Base-by-base conservation (phyloP, 1,284 basidiomycete genomes). In the Cutaneotrichosporon sp. region DNA sequence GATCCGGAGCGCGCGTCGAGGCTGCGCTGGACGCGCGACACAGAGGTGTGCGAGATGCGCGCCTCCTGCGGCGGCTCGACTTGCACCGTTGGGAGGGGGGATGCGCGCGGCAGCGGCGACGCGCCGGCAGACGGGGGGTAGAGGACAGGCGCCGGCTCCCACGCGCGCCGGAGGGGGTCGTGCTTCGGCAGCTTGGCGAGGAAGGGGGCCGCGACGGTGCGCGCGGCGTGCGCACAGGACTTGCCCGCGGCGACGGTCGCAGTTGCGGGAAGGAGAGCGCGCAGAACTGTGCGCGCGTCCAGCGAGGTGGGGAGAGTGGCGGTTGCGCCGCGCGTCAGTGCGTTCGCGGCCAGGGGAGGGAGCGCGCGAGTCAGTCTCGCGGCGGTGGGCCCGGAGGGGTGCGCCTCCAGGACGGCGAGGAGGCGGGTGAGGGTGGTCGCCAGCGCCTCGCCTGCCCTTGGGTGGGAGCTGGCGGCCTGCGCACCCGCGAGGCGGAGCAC, bases 261-360 rank as follows among this genome's bases (percentile, higher is more conserved):
- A 20, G 27, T 24, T 4, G 56, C 4, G 8, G 63, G 54, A 4
- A 58, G 34, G 8, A 66, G 56, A 3, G 49, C 16, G 18, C 38
- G 16, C 20, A 60, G 24, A 14, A 62, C 58, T 0, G 52, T 34
- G 14, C 52, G 59, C n/a, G 63, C 63, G 24, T 58, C 54, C 9
- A 43, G 27, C 3, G 60, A 52, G 13, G 47, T 16, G 3, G 60
- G 33, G 27, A 66, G 53, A n/a, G 47, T 7, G 14, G 36, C 42
- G 22, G 29, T 16, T 0, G 25, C 42, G 4, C 64, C 61, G 47
- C 56, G 59, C 13, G 61, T 52, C 10, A 31, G 27, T 1, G 64
- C 61, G 14, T 60, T 56, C 0, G 54, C 61, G 1, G 59, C 58
- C 1, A 63, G 46, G 6, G 43, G 49, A 4, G 64, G 55, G 14